Evolutionary conservation across 129 eudicot genomes (phyloP), one percentile per base, ranked within the genome.

Genomic region (Sambucus nigra): DNA sequence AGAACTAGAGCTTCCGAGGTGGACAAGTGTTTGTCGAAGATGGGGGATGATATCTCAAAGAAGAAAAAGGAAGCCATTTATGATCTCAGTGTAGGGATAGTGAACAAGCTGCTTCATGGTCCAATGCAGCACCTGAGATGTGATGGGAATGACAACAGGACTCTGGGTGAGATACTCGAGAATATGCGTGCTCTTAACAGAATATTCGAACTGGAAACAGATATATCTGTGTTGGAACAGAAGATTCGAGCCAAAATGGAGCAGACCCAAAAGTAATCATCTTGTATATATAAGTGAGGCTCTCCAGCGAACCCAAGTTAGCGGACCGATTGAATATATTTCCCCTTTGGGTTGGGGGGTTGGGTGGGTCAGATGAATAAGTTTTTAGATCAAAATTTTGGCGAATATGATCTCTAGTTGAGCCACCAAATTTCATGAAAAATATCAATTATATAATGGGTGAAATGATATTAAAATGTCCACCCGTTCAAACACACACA

Each of bases 71-170:
- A 69, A 48, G 98, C 98, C 17, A 62, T 82, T 25, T 73, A 82
- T 32, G 95, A 79, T 33, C 80, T 91, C 33, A 79, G 94, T 56
- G 22, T 63, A 40, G 84, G 82, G 38, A 82, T 91, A 46, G 84
- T 91, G 48, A 91, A 91, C 72, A 85, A 57, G 72, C 77, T 91
- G 18, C 95, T 91, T 57, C 89, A 79, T 50, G 98, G 98, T 54
- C 98, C 95, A 41, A 81, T 91, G 95, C 81, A 82, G 57, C 95
- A 91, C 61, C 54, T 91, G 72, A 69, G 94, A 60, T 79, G 89
- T 64, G 94, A 82, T 64, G 95, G 80, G 20, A 55, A 33, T 25
- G 89, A 79, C 38, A 69, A 67, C 13, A 75, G 94, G 11, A 27
- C 62, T 46, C 60, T 76, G 57, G 59, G 38, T 33, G 95, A 91